A percentile compares a stretch with the other conserved stretches of the same genome.
Conservation (phyloP, 139 green algal genomes). For the Trebouxia sp. region DNA sequence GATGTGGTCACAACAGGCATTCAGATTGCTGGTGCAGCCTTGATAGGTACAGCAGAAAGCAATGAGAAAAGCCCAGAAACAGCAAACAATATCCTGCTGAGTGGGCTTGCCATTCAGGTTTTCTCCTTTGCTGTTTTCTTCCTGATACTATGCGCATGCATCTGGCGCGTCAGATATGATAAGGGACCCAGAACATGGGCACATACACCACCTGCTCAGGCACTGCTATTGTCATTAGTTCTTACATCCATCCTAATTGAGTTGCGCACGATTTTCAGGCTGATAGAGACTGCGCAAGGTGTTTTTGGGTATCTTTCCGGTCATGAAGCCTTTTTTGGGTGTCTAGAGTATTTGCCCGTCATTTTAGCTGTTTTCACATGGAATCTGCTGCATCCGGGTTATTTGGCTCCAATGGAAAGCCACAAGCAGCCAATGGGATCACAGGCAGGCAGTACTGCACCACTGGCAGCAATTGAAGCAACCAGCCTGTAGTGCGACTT, state of each 20-base stretch:
- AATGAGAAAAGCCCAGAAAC: neutral
- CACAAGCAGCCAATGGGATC: neutral
- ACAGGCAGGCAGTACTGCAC: neutral
- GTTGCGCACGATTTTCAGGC: constrained; percentile 14
- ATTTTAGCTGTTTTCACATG: constrained; percentile 17
- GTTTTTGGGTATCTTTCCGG: constrained; percentile 19
- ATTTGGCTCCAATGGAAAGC: neutral
- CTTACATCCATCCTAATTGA: constrained; percentile 3
- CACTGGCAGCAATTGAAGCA: neutral
- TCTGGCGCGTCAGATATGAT: neutral
- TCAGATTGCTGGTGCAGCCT: constrained; percentile 23
- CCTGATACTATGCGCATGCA: neutral
- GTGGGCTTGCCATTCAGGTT: constrained; percentile 18
- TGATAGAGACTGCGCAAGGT: constrained; percentile 22
- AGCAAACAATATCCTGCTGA: constrained; percentile 14
- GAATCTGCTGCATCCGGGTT: constrained; percentile 9
- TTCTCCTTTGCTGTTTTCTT: constrained; percentile 26
- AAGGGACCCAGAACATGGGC: neutral
- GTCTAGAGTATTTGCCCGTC: constrained; percentile 23
- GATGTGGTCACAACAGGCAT: constrained; percentile 19
- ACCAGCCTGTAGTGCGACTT: too few species aligned
- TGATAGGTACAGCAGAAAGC: constrained; percentile 8
- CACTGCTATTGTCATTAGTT: neutral
- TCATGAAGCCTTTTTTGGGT: constrained; percentile 24
- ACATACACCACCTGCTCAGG: neutral